These are phyloP conservation scores for Clarkia xantiana DNA, from an alignment of 345 rosid species.

Conservation along the genomic window DNA sequence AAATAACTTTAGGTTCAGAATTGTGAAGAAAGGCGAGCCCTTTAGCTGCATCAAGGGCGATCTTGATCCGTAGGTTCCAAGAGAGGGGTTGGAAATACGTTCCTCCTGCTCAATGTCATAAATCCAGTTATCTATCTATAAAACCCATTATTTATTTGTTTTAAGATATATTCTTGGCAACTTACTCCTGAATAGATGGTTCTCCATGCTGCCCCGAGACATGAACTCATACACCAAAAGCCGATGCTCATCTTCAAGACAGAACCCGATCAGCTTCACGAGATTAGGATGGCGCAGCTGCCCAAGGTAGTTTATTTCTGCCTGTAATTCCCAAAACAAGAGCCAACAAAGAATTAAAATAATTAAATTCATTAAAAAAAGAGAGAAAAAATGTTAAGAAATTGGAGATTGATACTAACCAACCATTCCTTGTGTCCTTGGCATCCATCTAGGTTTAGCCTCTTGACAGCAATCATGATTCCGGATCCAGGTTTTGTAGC, in stretches of 20 bases:
- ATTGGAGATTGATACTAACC: conserved; percentile 26
- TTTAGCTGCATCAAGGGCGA: conserved; percentile 85
- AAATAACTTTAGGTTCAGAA: conserved; percentile 75
- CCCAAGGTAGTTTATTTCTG: conserved; percentile 62
- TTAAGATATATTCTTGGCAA: conserved; percentile 4
- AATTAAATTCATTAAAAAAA: background rate
- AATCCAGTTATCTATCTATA: too few species aligned
- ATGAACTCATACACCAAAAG: conserved; percentile 64
- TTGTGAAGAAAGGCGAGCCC: conserved; percentile 98
- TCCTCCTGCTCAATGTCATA: conserved; percentile 72
- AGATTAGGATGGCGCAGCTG: conserved; percentile 56
- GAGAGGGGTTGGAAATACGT: conserved; percentile 77
- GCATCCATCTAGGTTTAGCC: conserved; percentile 72
- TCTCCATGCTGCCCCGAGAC: conserved; percentile 69
- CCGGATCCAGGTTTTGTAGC: conserved; percentile 82
- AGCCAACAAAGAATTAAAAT: conserved; percentile 4
- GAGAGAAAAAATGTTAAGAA: too few species aligned
- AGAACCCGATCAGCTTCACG: conserved; percentile 65
- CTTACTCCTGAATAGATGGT: conserved; percentile 65
- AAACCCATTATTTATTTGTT: too few species aligned
- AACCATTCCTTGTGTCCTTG: conserved; percentile 99
- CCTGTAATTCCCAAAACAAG: conserved; percentile 22
- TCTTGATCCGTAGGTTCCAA: conserved; percentile 67
- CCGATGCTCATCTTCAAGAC: conserved; percentile 63
- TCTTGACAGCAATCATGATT: conserved; percentile 75